Conservation (phyloP, 1,139 yeast genomes). For the Magnusiomyces fungicola region DNA sequence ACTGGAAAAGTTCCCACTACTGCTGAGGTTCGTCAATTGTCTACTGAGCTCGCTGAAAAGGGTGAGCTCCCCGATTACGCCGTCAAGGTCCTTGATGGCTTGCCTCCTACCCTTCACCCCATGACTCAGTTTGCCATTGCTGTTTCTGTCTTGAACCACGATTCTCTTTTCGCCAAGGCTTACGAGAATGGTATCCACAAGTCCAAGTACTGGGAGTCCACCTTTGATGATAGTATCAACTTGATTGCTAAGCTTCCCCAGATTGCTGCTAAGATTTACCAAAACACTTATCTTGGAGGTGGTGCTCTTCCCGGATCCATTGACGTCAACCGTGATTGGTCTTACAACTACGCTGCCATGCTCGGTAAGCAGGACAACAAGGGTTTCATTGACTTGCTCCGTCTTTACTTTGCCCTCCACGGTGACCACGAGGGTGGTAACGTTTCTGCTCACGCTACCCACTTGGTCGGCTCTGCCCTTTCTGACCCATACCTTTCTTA, state of each 20-base stretch:
- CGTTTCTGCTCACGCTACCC: slow-evolving; percentile 96
- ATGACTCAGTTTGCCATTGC: slow-evolving; percentile 97
- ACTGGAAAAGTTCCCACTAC: slow-evolving; percentile 84
- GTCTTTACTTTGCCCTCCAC: slow-evolving; percentile 90
- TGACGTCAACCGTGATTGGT: slow-evolving; percentile 76
- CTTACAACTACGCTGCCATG: slow-evolving; percentile 79
- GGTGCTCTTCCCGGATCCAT: slow-evolving; percentile 56
- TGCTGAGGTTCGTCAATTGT: slow-evolving; percentile 66
- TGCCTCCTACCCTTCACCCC: slow-evolving; percentile 87
- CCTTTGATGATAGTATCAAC: slow-evolving; percentile 83
- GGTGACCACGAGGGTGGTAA: slow-evolving; percentile 99
- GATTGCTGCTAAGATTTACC: slow-evolving; percentile 90
- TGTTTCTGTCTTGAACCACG: slow-evolving; percentile 83
- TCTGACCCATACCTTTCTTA: slow-evolving; percentile 89
- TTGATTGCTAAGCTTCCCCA: slow-evolving; percentile 87
- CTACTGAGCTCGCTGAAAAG: slow-evolving; percentile 80
- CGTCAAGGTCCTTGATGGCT: slow-evolving; percentile 69
- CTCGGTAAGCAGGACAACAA: slow-evolving; percentile 74
- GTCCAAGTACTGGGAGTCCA: slow-evolving; percentile 85
- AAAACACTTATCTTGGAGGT: slow-evolving; percentile 83
- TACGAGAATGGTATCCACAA: slow-evolving; percentile 85
- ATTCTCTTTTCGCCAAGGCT: slow-evolving; percentile 84
- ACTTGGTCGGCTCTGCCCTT: slow-evolving; percentile 91
- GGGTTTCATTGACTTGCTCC: slow-evolving; percentile 84
- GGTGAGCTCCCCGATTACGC: slow-evolving; percentile 79